phyloP scores from a whole-genome alignment of 371 early-diverging fungal genomes.

The Syncephalis plumigaleata region DNA sequence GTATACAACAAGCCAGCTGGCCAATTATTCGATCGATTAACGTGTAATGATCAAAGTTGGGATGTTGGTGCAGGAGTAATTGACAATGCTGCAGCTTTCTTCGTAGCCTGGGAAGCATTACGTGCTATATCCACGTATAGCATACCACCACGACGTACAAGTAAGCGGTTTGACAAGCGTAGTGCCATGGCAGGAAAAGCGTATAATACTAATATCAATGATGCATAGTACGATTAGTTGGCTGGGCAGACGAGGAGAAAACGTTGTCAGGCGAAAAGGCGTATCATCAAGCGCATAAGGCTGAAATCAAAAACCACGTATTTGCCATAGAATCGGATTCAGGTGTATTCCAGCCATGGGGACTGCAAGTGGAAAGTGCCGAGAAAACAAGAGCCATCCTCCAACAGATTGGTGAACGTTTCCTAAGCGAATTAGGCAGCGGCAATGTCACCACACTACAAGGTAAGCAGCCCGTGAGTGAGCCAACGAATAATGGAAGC shows the following conservation, averaged over 20 bases:
- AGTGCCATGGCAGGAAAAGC: background rate
- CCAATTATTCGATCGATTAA: no score
- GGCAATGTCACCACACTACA: background rate
- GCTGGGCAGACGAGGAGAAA: constrained; percentile 37
- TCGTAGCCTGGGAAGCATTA: constrained; percentile 27
- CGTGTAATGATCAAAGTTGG: constrained; percentile 11
- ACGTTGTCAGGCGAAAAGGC: constrained; percentile 24
- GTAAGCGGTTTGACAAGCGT: background rate
- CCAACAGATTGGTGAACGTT: background rate
- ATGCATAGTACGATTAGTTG: constrained; percentile 25
- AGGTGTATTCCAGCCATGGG: constrained; percentile 32
- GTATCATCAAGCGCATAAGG: constrained; percentile 21
- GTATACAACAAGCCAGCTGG: no score
- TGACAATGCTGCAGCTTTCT: constrained; percentile 32
- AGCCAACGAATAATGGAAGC: background rate
- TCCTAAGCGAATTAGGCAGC: background rate
- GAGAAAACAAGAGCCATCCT: background rate
- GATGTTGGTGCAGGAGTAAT: constrained; percentile 32
- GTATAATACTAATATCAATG: no score
- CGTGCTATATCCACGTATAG: constrained; percentile 18
- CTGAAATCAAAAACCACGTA: constrained; percentile 11
- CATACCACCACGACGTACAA: constrained; percentile 25
- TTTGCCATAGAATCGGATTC: constrained; percentile 34
- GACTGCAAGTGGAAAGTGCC: constrained; percentile 12
- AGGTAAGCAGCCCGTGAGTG: background rate